These are phyloP conservation scores for Pittosporum tobira DNA, from an alignment of 129 eudicot genomes.

Conservation along the genomic window DNA sequence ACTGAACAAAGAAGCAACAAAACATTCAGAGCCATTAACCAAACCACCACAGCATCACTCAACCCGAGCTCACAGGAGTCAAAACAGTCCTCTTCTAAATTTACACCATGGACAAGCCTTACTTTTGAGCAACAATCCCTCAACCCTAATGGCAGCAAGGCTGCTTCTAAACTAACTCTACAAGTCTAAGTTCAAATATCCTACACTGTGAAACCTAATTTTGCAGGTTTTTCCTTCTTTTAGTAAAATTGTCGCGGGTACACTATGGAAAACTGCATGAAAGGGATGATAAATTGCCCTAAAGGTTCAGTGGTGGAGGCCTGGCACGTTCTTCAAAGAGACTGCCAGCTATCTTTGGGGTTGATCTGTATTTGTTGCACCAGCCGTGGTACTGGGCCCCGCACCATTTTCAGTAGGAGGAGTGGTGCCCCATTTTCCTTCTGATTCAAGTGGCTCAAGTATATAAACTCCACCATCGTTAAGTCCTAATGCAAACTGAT, in stretches of 20 bases:
- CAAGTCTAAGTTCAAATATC: constrained; percentile 19
- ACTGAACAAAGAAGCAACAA: background rate
- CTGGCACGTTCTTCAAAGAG: background rate
- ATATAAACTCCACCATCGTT: constrained; percentile 71
- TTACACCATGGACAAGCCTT: constrained; percentile 16
- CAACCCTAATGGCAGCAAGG: background rate
- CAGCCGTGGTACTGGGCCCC: constrained; percentile 48
- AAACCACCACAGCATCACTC: background rate
- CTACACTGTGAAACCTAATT: constrained; percentile 11
- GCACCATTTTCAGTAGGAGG: constrained; percentile 52
- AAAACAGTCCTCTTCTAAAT: constrained; percentile 8
- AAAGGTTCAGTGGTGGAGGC: background rate
- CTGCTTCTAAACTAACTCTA: constrained; percentile 21
- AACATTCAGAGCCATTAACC: constrained; percentile 3
- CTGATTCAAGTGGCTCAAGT: constrained; percentile 73
- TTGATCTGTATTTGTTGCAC: constrained; percentile 47
- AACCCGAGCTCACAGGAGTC: background rate
- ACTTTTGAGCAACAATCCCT: background rate
- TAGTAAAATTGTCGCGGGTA: background rate
- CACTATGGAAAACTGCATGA: constrained; percentile 13
- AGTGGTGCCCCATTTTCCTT: constrained; percentile 74
- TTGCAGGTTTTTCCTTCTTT: constrained; percentile 20
- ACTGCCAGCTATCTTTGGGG: constrained; percentile 46
- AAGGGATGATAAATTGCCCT: constrained; percentile 11
- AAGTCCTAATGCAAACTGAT: constrained; percentile 80